Percentiles rank a stretch among this genome's conserved stretches.
These are phyloP conservation scores for Dissophora globulifera DNA, from an alignment of 192 early-diverging fungal species.

Conservation along the genomic window DNA sequence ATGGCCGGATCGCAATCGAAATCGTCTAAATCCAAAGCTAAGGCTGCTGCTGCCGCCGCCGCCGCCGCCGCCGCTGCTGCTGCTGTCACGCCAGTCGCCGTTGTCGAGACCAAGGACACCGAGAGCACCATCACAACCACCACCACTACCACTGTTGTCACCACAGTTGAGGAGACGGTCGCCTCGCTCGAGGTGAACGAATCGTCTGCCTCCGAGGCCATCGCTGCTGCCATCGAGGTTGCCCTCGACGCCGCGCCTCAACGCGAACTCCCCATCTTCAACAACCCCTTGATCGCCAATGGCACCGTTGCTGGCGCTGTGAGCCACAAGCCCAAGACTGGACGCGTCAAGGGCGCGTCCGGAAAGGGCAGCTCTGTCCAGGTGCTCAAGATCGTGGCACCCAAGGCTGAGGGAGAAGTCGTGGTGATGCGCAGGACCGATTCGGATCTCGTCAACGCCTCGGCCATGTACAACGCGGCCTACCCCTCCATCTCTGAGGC, in stretches of 20 bases:
- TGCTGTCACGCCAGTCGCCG: neutral
- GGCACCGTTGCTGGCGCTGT: neutral
- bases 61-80: neutral
- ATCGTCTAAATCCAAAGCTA: neutral
- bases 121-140: constrained; percentile 14
- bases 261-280: constrained; percentile 37
- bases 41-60: neutral
- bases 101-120: constrained; percentile 3
- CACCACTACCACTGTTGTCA: constrained; percentile 24
- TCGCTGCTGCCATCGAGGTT: neutral
- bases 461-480: constrained; percentile 26
- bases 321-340: constrained; percentile 21
- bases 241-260: neutral
- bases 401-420: constrained; percentile 28
- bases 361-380: constrained; percentile 8
- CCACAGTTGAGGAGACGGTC: constrained; percentile 4
- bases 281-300: constrained; percentile 25
- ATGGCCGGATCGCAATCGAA: constrained; percentile 11
- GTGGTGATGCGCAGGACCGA: constrained; percentile 42
- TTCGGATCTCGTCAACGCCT: constrained; percentile 25
- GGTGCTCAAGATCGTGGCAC: constrained; percentile 30
- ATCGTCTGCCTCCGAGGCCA: neutral
- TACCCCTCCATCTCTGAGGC: constrained; percentile 19
- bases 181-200: neutral
- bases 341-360: constrained; percentile 33